Percentiles rank a stretch among this genome's conserved stretches.
These are phyloP conservation scores for Fusarium hostae DNA, from an alignment of 2,329 filamentous ascomycete genomes.

Conservation along the genomic window DNA sequence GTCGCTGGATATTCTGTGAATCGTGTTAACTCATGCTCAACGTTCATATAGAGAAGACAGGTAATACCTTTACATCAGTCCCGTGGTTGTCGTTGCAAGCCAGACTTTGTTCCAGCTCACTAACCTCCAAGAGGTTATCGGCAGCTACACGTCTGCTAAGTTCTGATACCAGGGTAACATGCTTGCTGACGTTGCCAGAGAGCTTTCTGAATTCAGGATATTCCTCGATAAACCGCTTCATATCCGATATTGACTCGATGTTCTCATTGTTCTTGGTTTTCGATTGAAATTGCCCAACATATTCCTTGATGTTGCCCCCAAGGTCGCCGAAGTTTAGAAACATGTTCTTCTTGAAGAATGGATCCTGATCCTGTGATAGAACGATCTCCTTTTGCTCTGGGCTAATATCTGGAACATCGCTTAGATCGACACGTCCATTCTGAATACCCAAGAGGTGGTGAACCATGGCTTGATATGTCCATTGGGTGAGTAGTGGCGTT, in stretches of 20 bases:
- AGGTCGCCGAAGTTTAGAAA: constrained; percentile 97
- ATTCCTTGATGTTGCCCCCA: constrained; percentile 96
- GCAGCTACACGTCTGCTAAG: constrained; percentile 87
- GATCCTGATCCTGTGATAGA: constrained; percentile 94
- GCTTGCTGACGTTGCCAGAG: constrained; percentile 97
- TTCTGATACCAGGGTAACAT: constrained; percentile 95
- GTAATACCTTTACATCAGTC: constrained; percentile 82
- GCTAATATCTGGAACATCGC: constrained; percentile 82
- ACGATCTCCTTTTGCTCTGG: constrained; percentile 94
- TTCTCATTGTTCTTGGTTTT: constrained; percentile 97
- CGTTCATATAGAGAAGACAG: neutral
- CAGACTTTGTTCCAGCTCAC: constrained; percentile 94
- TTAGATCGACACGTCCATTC: constrained; percentile 93
- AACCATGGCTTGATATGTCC: constrained; percentile 99
- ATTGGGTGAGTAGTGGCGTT: constrained; percentile 93
- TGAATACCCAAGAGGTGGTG: constrained; percentile 94
- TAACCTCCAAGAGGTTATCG: constrained; percentile 92
- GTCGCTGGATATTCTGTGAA: constrained; percentile 78
- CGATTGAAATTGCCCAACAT: constrained; percentile 97
- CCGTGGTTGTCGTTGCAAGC: constrained; percentile 97
- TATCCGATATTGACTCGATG: constrained; percentile 96
- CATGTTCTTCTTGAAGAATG: constrained; percentile 99
- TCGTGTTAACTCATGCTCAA: constrained; percentile 36
- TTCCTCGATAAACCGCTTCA: constrained; percentile 99
- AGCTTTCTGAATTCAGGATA: constrained; percentile 98